Base-by-base conservation (phyloP, 257 asterid genomes). In the Nicotiana undulata region DNA sequence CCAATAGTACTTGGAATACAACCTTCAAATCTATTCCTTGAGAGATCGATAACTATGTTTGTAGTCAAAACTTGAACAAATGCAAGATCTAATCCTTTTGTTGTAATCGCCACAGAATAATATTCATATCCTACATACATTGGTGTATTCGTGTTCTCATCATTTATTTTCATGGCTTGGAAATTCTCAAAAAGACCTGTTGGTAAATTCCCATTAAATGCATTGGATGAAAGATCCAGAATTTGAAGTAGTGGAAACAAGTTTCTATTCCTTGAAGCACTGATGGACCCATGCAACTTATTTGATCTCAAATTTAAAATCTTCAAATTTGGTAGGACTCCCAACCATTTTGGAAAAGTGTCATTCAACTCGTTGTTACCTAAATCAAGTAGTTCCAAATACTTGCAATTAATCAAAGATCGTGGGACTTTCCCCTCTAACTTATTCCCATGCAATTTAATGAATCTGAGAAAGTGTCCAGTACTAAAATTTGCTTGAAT, bases 311-410 rank as follows among this genome's bases (percentile, higher is more conserved):
- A 53, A 8, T 16, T 51, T 18, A 80, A 51, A 8, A 55, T 9
- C 26, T 4, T 0, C 44, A 80, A 51, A 12, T 55, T 0, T 4
- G 44, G 61, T 11, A 80, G 79, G 6, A 10, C 9, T 31, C 46
- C 68, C 5, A 80, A 70, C 83, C 83, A 80, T 6, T 12, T 26
- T 0, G 79, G 83, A 31, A 80, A 80, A 28, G 68, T 68, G 12
- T 53, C 68, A 1, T 20, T 64, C 31, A 80, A 32, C 6, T 18
- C 10, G 29, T 79, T 79, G 24, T 26, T 11, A n/a, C 76, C 64
- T 17, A 79, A 9, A 63, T 79, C 77, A 12, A 79, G 26, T 9
- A 79, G 40, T 61, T 22, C n/a, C 40, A 79, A 51, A 22, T 79
- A 9, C 2, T n/a, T 79, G 28, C 58, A 61, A 15, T 44, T 79